Evolutionary conservation across 108 stramenopile genomes (phyloP).

Genomic region (Skeletonema marinoi): DNA sequence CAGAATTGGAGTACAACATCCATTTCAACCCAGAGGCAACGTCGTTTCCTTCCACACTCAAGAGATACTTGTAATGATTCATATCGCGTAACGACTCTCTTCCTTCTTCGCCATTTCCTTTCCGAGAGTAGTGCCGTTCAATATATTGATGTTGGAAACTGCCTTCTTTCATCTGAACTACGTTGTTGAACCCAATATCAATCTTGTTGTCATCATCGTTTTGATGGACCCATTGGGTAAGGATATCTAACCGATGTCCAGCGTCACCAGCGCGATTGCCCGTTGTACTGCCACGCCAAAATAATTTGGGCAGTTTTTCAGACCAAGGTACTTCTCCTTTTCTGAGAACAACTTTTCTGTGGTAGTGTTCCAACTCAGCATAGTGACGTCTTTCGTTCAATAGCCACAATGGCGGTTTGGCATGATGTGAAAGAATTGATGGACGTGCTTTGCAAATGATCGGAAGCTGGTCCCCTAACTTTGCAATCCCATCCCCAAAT

Average conservation of each 20-base stretch:
- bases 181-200: background rate
- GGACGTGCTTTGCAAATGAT: background rate
- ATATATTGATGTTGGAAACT: background rate
- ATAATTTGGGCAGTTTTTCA: background rate
- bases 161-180: background rate
- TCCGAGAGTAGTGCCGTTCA: background rate
- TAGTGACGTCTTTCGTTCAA: conserved; percentile 5
- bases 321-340: conserved; percentile 1
- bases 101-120: background rate
- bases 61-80: conserved; percentile 1
- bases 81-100: background rate
- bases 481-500: background rate
- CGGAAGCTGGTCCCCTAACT: background rate
- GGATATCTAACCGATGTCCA: background rate
- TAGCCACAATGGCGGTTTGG: conserved; percentile 1
- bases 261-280: background rate
- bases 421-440: background rate
- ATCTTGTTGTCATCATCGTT: background rate
- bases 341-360: background rate
- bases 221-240: background rate
- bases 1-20: too few species aligned
- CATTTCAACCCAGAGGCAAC: conserved; percentile 63
- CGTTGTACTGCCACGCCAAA: conserved; percentile 7
- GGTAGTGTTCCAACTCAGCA: background rate
- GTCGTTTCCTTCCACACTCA: conserved; percentile 77